These are phyloP conservation scores for Kodamaea sp. DNA, from an alignment of 1,139 yeast genomes.

Conservation along the genomic window DNA sequence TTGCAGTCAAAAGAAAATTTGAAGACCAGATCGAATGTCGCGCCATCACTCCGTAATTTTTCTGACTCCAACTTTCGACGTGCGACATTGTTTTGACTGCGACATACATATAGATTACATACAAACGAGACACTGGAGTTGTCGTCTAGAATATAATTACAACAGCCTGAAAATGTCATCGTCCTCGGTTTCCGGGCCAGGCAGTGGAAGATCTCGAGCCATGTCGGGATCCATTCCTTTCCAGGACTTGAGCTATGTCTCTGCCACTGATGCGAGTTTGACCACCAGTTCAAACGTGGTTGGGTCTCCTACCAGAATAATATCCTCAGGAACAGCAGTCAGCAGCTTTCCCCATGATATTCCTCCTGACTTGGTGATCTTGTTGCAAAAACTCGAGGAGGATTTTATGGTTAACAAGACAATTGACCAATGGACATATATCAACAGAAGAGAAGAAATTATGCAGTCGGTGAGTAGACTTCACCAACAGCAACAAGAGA, in stretches of 20 bases:
- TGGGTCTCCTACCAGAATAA: constrained; percentile 9
- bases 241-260: constrained; percentile 25
- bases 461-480: constrained; percentile 40
- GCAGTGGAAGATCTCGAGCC: constrained; percentile 18
- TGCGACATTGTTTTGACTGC: too few relatives aligned
- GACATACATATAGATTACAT: too few relatives aligned
- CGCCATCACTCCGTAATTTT: too few relatives aligned
- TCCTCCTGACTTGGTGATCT: constrained; percentile 49
- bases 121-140: too few relatives aligned
- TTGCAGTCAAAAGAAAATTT: too few relatives aligned
- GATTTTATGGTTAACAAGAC: constrained; percentile 43
- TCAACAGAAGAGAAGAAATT: constrained; percentile 48
- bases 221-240: constrained; percentile 16
- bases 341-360: constrained; percentile 31
- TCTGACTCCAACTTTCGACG: too few relatives aligned
- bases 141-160: too few relatives aligned
- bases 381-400: constrained; percentile 45
- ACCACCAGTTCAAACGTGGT: constrained; percentile 14
- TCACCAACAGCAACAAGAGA: constrained; percentile 35
- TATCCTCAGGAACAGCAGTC: constrained; percentile 11
- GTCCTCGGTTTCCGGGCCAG: constrained; percentile 20
- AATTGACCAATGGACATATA: constrained; percentile 52
- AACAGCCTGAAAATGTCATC: constrained; percentile 14
- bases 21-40: too few relatives aligned
- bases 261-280: constrained; percentile 27